Base-by-base conservation (phyloP, 108 stramenopile species). In the Pinguiococcus pyrenoidosus region DNA sequence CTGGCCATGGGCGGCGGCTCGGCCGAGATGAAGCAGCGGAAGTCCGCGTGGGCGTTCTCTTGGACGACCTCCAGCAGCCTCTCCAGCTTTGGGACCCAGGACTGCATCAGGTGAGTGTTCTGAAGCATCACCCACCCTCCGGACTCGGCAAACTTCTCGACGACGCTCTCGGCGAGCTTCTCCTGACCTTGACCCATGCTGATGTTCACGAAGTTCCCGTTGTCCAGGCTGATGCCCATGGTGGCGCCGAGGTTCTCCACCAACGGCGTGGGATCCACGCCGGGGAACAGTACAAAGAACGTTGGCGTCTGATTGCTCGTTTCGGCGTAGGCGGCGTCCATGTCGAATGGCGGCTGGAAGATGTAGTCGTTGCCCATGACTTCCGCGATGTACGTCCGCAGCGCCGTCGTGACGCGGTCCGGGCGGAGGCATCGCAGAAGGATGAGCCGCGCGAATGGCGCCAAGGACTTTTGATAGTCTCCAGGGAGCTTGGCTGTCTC, bases 121-220 rank as follows among this genome's bases (percentile, higher is more conserved):
- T 82, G 81, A 16, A 85, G 74, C 80, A 82, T 77, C 25, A 85
- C 76, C 83, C 83, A 85, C 16, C 81, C 78, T 4, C 83, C 83
- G 26, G 71, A 59, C 49, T 73, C 71, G 7, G 81, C 81, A 20
- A 66, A 71, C 16, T 49, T 48, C 22, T 66, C 59, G 3, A 77
- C 57, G 10, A 66, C 58, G 4, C 68, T 63, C 49, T 82, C 79
- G 21, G 80, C 81, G 16, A 61, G 73, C 7, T 53, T 68, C 51
- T 82, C 81, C 41, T 81, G 80, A 8, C 80, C 81, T 40, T 82
- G 81, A 10, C 83, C 80, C 81, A 84, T 84, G 28, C 76, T 78
- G 44, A 84, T 84, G 54, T 81, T 81, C 38, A 75, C 54, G 58
- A 81, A 83, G 16, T 68, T 68, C 32, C 75, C 79, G 26, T 59